These are phyloP conservation scores for Rhodosorus marinus DNA, from an alignment of 23 red algal genomes.

Conservation along the genomic window DNA sequence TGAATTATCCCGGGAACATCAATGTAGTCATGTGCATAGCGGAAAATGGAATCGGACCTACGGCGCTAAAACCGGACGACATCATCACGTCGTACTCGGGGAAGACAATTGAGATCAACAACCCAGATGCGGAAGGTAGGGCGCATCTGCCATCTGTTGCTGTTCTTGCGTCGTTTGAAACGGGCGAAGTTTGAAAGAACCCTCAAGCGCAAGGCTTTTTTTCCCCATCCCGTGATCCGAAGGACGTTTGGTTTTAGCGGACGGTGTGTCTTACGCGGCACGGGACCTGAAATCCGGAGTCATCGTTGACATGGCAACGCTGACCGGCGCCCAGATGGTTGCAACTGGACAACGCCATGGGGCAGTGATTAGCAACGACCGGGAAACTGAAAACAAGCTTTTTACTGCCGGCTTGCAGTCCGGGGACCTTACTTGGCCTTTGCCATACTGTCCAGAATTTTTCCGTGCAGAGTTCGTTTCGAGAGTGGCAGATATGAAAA, in stretches of 20 bases:
- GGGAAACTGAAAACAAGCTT: neutral
- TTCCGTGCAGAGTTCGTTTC: conserved; percentile 2
- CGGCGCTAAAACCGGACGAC: conserved; percentile 7
- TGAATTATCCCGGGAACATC: neutral
- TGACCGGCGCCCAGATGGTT: conserved; percentile 13
- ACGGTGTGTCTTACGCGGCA: conserved; percentile 12
- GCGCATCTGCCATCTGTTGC: neutral
- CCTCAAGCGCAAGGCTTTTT: too few relatives aligned
- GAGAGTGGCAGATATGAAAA: conserved; percentile 12
- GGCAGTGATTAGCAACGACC: neutral
- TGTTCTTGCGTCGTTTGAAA: too few relatives aligned
- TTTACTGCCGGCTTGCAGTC: neutral
- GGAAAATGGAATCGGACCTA: conserved; percentile 6
- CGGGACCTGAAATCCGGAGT: neutral
- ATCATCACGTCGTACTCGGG: conserved; percentile 10
- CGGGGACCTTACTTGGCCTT: conserved; percentile 9
- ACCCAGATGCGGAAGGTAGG: conserved; percentile 25
- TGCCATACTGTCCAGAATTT: conserved; percentile 19
- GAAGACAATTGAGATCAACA: conserved; percentile 24
- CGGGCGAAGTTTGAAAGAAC: too few relatives aligned
- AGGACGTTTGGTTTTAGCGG: conserved; percentile 15
- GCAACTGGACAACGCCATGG: conserved; percentile 11
- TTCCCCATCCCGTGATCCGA: too few relatives aligned
- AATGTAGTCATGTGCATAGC: conserved; percentile 12
- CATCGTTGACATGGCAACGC: conserved; percentile 23